Base-by-base conservation (phyloP, 2,329 filamentous ascomycete genomes). In the Claviceps africana region DNA sequence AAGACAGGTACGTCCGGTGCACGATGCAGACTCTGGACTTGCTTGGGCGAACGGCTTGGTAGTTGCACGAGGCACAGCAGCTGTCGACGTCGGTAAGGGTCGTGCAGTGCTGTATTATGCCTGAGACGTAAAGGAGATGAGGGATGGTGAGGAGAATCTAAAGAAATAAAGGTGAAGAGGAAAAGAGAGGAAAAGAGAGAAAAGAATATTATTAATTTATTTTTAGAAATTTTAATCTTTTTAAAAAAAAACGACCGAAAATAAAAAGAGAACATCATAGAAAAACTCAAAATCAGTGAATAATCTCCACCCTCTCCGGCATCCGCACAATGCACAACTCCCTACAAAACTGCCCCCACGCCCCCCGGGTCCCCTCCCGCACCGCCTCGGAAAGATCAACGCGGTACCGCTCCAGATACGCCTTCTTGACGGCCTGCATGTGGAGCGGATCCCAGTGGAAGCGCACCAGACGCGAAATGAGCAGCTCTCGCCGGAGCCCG, bases 391-490 rank as follows among this genome's bases (percentile, higher is more conserved):
- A 81, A 56, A 97, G 75, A 46, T 85, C 79, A 49, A 77, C 72
- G 5, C 78, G 76, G 67, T 96, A 96, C 55, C 89, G 82, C 56
- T 84, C 81, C 53, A 79, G 76, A 67, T 89, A 98, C 56, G 89
- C 86, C 33, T 71, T 70, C 74, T 94, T 94, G 51, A 97, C 81
- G 21, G 78, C 77, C 54, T 82, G 79, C 70, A 97, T 76, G 67
- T 97, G 91, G 56, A 78, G 70, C 4, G 85, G 79, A 62, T 97
- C 90, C 93, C 93, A 97, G 69, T 97, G 93, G 66, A 91, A 81
- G 33, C 93, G 78, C 44, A 96, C 87, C 1, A 97, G 76, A 1
- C 93, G 78, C 3, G 85, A 90, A 57, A 95, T 94, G 49, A 98
- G 79, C 48, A 96, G 72, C 65, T 96, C 91, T 46, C 86, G 85